Base-by-base conservation (phyloP, 345 rosid species). In the Psidium guajava region DNA sequence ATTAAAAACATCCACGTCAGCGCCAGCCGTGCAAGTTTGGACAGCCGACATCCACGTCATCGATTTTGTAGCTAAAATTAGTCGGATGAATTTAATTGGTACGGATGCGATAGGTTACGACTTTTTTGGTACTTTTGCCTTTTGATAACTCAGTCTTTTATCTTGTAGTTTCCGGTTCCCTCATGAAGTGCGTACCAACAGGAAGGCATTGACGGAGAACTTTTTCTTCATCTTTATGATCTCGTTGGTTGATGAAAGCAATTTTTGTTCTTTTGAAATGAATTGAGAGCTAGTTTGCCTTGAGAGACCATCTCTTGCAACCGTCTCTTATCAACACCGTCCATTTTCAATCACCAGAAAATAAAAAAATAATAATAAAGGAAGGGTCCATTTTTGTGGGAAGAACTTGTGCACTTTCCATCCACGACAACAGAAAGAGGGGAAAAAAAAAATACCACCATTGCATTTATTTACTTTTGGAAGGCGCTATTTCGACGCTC, bases 281-380 rank as follows among this genome's bases (percentile, higher is more conserved):
- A 56, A 56, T 56, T 24, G 0, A 13, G 10, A n/a, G 59, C 59
- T 56, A 24, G 6, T 56, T 56, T 24, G 27, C 59, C 24, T 56
- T 56, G 59, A 4, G 27, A 56, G 27, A 11, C 59, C 59, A 22
- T 56, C 59, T 22, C 27, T 56, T n/a, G 5, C 27, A 0, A 56
- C 0, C 2, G 4, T 36, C 40, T 56, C n/a, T n/a, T 24, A 0
- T 56, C 11, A 56, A 56, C 0, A 0, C 6, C 24, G 58, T 55
- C 58, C 13, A 55, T 21, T 0, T 56, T 24, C 40, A 36, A 36
- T 36, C 40, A 4, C 40, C 40, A 36, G 2, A 36, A 36, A 36
- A 36, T n/a, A n/a, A n/a, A n/a, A n/a, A n/a, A n/a, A n/a, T n/a
- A n/a, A n/a, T n/a, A n/a, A n/a, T n/a, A n/a, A n/a, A 36, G 4